A percentile compares a stretch with the other conserved stretches of the same genome.
Evolutionary conservation across 768 basidiomycete genomes (phyloP).

Genomic region (Lactarius pseudohatsudake): DNA sequence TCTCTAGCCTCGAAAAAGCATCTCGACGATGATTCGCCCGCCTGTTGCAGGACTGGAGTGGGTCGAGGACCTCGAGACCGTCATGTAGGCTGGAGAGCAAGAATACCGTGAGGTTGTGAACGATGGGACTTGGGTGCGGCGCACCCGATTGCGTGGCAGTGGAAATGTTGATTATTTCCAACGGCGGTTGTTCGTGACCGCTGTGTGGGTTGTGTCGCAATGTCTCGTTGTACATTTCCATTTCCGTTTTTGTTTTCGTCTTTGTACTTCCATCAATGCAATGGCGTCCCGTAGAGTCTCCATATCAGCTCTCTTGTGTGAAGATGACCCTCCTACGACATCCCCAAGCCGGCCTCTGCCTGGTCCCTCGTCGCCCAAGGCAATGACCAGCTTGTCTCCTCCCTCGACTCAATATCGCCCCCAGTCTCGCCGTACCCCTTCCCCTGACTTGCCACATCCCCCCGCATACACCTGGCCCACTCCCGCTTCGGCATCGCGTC

Average conservation of each 20-base stretch:
- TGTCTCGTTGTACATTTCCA: constrained; percentile 81
- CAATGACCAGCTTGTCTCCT: constrained; percentile 10
- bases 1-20: constrained; percentile 74
- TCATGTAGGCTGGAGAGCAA: constrained; percentile 75
- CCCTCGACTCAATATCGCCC: constrained; percentile 6
- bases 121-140: constrained; percentile 92
- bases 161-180: constrained; percentile 36
- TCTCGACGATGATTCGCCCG: constrained; percentile 83
- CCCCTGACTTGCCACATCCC: constrained; percentile 25
- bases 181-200: constrained; percentile 63
- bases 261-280: constrained; percentile 24
- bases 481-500: constrained; percentile 2
- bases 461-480: constrained; percentile 12
- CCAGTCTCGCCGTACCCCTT: constrained; percentile 32
- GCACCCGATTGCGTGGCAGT: constrained; percentile 41
- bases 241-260: constrained; percentile 26
- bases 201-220: constrained; percentile 76
- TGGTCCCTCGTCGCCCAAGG: constrained; percentile 11
- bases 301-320: constrained; percentile 73
- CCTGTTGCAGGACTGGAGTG: constrained; percentile 63
- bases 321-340: constrained; percentile 35
- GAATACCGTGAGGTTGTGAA: constrained; percentile 37
- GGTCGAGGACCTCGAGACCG: constrained; percentile 90
- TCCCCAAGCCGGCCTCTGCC: constrained; percentile 9
- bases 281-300: constrained; percentile 72